Percentiles rank a stretch among this genome's conserved stretches.
These are phyloP conservation scores for Colletotrichum salicis DNA, from an alignment of 2,329 filamentous ascomycete genomes.

Conservation along the genomic window DNA sequence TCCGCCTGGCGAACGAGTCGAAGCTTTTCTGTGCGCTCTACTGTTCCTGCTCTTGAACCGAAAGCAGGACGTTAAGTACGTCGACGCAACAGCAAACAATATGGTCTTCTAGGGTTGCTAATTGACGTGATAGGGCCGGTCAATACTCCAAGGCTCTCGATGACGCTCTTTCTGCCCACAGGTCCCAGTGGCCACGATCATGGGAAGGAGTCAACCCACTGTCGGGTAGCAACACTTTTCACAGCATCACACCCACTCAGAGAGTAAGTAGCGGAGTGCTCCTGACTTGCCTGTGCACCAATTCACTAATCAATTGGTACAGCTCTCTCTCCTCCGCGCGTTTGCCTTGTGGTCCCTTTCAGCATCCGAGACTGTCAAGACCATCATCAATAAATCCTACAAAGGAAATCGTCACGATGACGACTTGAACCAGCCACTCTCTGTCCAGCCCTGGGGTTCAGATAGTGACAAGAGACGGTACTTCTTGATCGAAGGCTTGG, in stretches of 20 bases:
- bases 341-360: constrained; percentile 90
- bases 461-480: constrained; percentile 93
- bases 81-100: constrained; percentile 5
- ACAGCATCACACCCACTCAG: constrained; percentile 82
- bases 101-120: constrained; percentile 6
- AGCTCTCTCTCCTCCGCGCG: constrained; percentile 86
- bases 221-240: constrained; percentile 82
- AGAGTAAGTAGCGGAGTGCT: constrained; percentile 66
- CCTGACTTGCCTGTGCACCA: background rate
- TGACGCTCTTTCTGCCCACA: constrained; percentile 87
- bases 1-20: constrained; percentile 83
- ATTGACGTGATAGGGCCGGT: constrained; percentile 71
- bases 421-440: constrained; percentile 84
- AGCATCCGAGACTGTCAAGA: constrained; percentile 84
- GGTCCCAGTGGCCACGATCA: constrained; percentile 84
- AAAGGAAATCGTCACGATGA: constrained; percentile 86
- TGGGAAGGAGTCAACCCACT: constrained; percentile 90
- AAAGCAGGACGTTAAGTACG: constrained; percentile 99
- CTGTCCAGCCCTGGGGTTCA: constrained; percentile 89
- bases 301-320: constrained; percentile 33
- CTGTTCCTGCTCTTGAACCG: constrained; percentile 90
- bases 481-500: constrained; percentile 91
- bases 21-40: constrained; percentile 89
- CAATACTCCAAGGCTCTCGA: constrained; percentile 95
- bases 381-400: constrained; percentile 86